Evolutionary conservation across 2,329 filamentous ascomycete genomes (phyloP).

Genomic region (Aspergillus sp.): DNA sequence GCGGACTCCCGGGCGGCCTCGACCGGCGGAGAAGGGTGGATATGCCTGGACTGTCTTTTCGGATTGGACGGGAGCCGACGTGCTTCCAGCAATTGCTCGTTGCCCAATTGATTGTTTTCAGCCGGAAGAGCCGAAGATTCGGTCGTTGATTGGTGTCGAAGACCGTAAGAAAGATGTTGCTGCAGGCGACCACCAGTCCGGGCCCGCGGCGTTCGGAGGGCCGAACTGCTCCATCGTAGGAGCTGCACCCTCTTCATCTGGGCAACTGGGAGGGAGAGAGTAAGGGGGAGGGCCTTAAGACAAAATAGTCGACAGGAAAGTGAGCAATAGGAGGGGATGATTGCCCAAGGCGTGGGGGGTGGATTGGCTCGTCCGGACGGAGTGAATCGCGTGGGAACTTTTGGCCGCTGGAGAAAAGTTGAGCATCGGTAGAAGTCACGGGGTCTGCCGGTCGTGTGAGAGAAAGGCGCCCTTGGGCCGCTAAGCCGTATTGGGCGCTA

Average conservation of each 20-base stretch:
- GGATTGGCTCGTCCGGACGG: slow-evolving; percentile 4
- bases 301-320: background rate
- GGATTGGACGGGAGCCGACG: slow-evolving; percentile 17
- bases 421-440: slow-evolving; percentile 40
- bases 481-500: slow-evolving; percentile 28
- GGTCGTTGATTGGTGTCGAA: slow-evolving; percentile 45
- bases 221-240: slow-evolving; percentile 52
- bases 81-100: slow-evolving; percentile 14
- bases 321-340: slow-evolving; percentile 10
- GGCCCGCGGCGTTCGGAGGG: slow-evolving; percentile 46
- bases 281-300: background rate
- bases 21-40: slow-evolving; percentile 70
- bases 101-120: slow-evolving; percentile 26
- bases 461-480: slow-evolving; percentile 9
- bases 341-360: slow-evolving; percentile 20
- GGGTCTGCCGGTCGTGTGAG: slow-evolving; percentile 34
- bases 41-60: slow-evolving; percentile 37
- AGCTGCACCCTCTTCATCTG: slow-evolving; percentile 54
- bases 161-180: slow-evolving; percentile 34
- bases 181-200: slow-evolving; percentile 41
- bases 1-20: slow-evolving; percentile 69
- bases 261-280: slow-evolving; percentile 17
- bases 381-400: slow-evolving; percentile 18
- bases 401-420: slow-evolving; percentile 35
- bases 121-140: slow-evolving; percentile 27